Conservation (phyloP, 2,329 filamentous ascomycete genomes). For the Septoria linicola region DNA sequence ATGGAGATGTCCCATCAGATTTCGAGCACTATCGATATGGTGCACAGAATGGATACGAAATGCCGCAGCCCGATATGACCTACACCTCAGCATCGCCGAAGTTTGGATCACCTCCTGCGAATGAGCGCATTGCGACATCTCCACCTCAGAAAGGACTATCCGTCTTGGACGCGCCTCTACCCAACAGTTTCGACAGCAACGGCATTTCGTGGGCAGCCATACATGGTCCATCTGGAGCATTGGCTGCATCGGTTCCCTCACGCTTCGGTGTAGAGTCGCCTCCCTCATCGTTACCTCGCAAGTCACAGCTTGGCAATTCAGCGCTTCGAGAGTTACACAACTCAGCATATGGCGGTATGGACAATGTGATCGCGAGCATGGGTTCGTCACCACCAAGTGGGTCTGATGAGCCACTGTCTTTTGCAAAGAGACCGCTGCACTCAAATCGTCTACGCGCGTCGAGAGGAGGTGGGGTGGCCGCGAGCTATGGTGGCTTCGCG, state of each 20-base stretch:
- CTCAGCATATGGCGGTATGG: constrained; percentile 63
- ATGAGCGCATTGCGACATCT: constrained; percentile 75
- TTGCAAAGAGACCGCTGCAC: constrained; percentile 62
- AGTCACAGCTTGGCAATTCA: constrained; percentile 38
- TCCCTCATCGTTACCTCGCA: constrained; percentile 62
- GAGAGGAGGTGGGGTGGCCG: constrained; percentile 57
- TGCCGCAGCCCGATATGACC: constrained; percentile 54
- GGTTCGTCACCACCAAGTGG: constrained; percentile 61
- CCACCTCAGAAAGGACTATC: constrained; percentile 68
- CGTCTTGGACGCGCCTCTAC: constrained; percentile 88
- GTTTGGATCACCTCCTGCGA: constrained; percentile 82
- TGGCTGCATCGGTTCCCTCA: constrained; percentile 87
- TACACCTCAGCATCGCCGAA: constrained; percentile 58
- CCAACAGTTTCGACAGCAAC: constrained; percentile 94
- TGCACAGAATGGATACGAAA: constrained; percentile 31
- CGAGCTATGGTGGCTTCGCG: constrained; percentile 54
- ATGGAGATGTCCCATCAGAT: constrained; percentile 29
- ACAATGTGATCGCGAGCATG: constrained; percentile 42
- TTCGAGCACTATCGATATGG: constrained; percentile 34
- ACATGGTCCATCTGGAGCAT: constrained; percentile 64
- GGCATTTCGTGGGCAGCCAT: constrained; percentile 88
- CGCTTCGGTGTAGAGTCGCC: constrained; percentile 88
- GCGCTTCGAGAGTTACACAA: constrained; percentile 59
- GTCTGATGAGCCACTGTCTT: constrained; percentile 66
- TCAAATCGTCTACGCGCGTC: constrained; percentile 61